A percentile compares a stretch with the other conserved stretches of the same genome.
Conservation (phyloP, 108 stramenopile genomes). For the Stephanodiscus minutulus region DNA sequence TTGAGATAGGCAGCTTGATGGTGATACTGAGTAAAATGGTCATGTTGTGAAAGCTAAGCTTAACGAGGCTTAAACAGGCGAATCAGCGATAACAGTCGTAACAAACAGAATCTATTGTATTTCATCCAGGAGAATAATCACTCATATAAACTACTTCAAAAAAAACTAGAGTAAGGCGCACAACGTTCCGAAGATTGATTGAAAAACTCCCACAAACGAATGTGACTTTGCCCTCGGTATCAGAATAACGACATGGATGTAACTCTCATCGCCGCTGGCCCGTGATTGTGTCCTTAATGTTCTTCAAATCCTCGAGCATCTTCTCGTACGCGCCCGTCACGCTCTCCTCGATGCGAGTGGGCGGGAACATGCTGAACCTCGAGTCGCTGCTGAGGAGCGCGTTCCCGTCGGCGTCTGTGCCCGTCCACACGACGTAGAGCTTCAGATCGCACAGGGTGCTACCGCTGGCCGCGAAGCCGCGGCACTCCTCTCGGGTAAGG, state of each 20-base stretch:
- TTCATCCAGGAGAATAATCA: too few relatives aligned
- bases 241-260: background rate
- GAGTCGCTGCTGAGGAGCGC: conserved; percentile 75
- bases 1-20: background rate
- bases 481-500: conserved; percentile 52
- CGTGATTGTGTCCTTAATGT: conserved; percentile 16
- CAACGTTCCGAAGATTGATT: background rate
- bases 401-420: conserved; percentile 77
- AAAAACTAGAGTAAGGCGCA: too few relatives aligned
- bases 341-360: conserved; percentile 62
- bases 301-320: conserved; percentile 25
- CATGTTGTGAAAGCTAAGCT: too few relatives aligned
- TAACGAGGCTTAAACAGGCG: background rate
- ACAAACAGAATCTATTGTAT: background rate
- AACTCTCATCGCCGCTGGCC: background rate
- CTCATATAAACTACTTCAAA: too few relatives aligned
- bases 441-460: conserved; percentile 72
- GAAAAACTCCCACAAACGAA: background rate
- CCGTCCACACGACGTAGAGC: conserved; percentile 91
- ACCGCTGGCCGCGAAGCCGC: conserved; percentile 12
- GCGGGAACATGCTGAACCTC: conserved; percentile 84
- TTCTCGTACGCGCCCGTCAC: conserved; percentile 31
- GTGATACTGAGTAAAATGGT: background rate
- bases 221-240: background rate
- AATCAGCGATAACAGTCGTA: background rate